phyloP scores from a whole-genome alignment of 202 grass and related monocot species.

The Alloteropsis angusta region DNA sequence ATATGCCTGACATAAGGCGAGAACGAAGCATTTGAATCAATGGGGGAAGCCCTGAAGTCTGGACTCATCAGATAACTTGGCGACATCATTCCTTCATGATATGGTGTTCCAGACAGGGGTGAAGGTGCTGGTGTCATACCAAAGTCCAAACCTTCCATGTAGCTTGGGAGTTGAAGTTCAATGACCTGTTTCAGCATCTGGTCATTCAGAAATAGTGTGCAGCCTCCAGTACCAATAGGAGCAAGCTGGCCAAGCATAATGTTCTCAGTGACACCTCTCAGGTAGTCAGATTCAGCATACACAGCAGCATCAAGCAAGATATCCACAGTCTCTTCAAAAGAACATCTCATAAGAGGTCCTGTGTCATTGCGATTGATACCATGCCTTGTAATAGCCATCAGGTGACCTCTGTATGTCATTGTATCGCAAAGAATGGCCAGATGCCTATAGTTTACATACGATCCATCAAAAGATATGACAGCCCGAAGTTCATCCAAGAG shows the following conservation, averaged over 20 bases:
- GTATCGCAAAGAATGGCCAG: conserved; percentile 92
- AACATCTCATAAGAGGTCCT: conserved; percentile 83
- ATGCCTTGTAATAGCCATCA: conserved; percentile 94
- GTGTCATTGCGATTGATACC: conserved; percentile 91
- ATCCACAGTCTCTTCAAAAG: conserved; percentile 86
- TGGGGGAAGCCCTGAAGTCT: conserved; percentile 70
- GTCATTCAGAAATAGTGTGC: conserved; percentile 75
- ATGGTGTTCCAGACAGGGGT: conserved; percentile 61
- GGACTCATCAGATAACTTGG: conserved; percentile 77
- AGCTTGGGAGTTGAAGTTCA: conserved; percentile 85
- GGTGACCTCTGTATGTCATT: conserved; percentile 90
- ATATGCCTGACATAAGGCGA: conserved; percentile 82
- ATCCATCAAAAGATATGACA: conserved; percentile 95
- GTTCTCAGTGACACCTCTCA: conserved; percentile 90
- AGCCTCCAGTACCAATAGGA: conserved; percentile 82
- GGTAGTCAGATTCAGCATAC: conserved; percentile 73
- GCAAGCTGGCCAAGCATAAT: conserved; percentile 95
- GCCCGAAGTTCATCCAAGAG: conserved; percentile 72
- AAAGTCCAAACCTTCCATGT: conserved; percentile 59
- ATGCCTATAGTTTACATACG: conserved; percentile 93
- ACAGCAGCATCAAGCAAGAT: conserved; percentile 88
- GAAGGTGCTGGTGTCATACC: conserved; percentile 55
- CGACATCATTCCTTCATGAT: conserved; percentile 88
- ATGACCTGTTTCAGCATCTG: conserved; percentile 88
- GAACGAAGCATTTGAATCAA: conserved; percentile 62